Percentiles rank a stretch among this genome's conserved stretches.
These are phyloP conservation scores for Lenzites betulinus DNA, from an alignment of 768 basidiomycete genomes.

Conservation along the genomic window DNA sequence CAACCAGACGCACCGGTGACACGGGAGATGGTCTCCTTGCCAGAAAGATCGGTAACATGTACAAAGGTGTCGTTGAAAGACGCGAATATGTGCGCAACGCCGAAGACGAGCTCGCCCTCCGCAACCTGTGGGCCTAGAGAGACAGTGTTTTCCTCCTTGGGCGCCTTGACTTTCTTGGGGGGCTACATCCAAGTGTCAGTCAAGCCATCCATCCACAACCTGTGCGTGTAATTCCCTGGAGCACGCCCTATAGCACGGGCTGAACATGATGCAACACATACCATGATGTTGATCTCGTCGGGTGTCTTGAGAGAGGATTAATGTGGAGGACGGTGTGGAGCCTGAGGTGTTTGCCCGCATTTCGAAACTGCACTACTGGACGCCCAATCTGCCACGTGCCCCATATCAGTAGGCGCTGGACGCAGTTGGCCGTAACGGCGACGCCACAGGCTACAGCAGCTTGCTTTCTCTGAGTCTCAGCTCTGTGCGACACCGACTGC, in stretches of 20 bases:
- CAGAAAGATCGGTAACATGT: slow-evolving; percentile 97
- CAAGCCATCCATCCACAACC: slow-evolving; percentile 48
- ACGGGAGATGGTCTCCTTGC: slow-evolving; percentile 98
- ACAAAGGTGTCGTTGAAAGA: slow-evolving; percentile 99
- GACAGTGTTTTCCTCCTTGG: slow-evolving; percentile 81
- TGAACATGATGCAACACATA: slow-evolving; percentile 28
- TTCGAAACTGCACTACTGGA: neutral
- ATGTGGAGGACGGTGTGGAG: slow-evolving; percentile 24
- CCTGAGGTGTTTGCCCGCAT: slow-evolving; percentile 19
- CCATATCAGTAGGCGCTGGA: no score
- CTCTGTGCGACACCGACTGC: no score
- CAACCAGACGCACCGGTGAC: slow-evolving; percentile 73
- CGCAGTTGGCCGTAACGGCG: no score
- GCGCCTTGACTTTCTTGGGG: slow-evolving; percentile 80
- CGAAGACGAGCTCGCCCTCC: slow-evolving; percentile 96
- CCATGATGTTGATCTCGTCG: slow-evolving; percentile 38
- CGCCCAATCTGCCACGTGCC: neutral
- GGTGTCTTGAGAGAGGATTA: slow-evolving; percentile 30
- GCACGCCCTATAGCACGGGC: neutral
- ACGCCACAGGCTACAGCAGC: no score
- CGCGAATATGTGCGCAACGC: slow-evolving; percentile 98
- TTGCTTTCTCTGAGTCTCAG: no score
- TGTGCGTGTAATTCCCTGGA: neutral
- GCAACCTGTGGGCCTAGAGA: slow-evolving; percentile 94
- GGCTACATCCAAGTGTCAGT: slow-evolving; percentile 66